phyloP scores from a whole-genome alignment of 2,329 filamentous ascomycete species.

The Rutstroemia sydowiana region DNA sequence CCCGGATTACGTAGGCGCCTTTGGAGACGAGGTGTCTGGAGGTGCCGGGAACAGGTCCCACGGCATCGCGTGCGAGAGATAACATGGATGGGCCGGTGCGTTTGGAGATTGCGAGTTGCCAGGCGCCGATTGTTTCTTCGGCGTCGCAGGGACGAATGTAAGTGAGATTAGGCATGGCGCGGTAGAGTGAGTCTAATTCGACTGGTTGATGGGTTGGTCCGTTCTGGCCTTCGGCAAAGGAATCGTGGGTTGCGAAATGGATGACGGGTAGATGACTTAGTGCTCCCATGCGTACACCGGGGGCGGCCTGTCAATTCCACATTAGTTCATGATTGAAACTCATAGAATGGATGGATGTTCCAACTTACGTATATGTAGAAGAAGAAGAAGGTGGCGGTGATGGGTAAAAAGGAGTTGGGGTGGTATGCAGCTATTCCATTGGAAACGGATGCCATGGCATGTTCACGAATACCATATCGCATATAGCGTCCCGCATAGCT shows the following conservation, averaged over 20 bases:
- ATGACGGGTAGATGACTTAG: slow-evolving; percentile 48
- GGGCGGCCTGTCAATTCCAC: no score
- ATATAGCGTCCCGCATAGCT: slow-evolving; percentile 88
- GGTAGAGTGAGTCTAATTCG: slow-evolving; percentile 48
- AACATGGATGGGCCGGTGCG: neutral
- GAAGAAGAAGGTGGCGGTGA: slow-evolving; percentile 57
- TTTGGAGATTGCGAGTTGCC: slow-evolving; percentile 28
- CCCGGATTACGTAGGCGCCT: neutral
- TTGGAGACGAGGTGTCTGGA: neutral
- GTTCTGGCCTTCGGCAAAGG: slow-evolving; percentile 51
- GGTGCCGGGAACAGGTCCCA: neutral
- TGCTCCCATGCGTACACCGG: slow-evolving; percentile 53
- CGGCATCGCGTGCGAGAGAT: neutral
- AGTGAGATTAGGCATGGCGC: slow-evolving; percentile 54
- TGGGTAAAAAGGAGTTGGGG: no score
- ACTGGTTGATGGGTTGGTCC: slow-evolving; percentile 58
- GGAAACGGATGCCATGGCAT: slow-evolving; percentile 86
- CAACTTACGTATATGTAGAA: slow-evolving; percentile 54
- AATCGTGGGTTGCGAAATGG: slow-evolving; percentile 55
- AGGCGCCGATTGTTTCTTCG: slow-evolving; percentile 51
- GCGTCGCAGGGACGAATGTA: slow-evolving; percentile 54
- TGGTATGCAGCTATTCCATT: no score
- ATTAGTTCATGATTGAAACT: no score
- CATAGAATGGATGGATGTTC: no score
- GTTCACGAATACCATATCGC: slow-evolving; percentile 86